phyloP scores from a whole-genome alignment of 805 yeast species.

The Saccharomycopsis fibuligera region DNA sequence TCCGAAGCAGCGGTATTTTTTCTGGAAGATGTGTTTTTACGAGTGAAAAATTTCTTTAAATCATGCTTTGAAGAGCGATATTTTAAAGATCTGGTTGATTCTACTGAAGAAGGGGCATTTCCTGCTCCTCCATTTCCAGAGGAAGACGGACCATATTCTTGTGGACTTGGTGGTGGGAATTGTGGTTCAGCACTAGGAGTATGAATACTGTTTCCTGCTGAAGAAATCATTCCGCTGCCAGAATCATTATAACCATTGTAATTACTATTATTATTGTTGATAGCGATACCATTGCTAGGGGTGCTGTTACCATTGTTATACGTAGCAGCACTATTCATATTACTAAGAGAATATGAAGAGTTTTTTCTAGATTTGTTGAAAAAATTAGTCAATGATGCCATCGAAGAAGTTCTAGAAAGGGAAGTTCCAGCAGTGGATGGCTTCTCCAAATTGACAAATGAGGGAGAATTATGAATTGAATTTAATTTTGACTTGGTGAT shows the following conservation, averaged over 20 bases:
- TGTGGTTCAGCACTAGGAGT: slow-evolving; percentile 19
- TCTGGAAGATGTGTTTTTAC: slow-evolving; percentile 1
- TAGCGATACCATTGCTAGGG: background rate
- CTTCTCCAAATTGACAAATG: background rate
- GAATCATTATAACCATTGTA: background rate
- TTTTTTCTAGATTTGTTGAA: slow-evolving; percentile 40
- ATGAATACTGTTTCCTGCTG: slow-evolving; percentile 24
- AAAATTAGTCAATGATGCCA: slow-evolving; percentile 71
- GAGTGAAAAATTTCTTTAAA: slow-evolving; percentile 17
- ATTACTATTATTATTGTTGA: slow-evolving; percentile 1
- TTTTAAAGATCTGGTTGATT: slow-evolving; percentile 9
- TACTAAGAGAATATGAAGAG: slow-evolving; percentile 8
- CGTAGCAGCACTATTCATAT: background rate
- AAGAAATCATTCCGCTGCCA: no score
- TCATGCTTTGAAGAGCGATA: slow-evolving; percentile 16
- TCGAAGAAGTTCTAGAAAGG: slow-evolving; percentile 62
- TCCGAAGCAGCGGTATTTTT: slow-evolving; percentile 1
- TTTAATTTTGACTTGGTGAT: slow-evolving; percentile 18
- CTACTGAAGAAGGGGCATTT: slow-evolving; percentile 1
- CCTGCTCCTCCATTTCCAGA: no score
- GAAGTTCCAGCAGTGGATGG: background rate
- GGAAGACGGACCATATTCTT: background rate
- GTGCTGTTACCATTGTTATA: background rate
- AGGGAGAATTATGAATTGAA: slow-evolving; percentile 14
- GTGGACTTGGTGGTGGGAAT: slow-evolving; percentile 22